Evolutionary conservation across 2,329 filamentous ascomycete species (phyloP).

Genomic region (Colletotrichum sp.): DNA sequence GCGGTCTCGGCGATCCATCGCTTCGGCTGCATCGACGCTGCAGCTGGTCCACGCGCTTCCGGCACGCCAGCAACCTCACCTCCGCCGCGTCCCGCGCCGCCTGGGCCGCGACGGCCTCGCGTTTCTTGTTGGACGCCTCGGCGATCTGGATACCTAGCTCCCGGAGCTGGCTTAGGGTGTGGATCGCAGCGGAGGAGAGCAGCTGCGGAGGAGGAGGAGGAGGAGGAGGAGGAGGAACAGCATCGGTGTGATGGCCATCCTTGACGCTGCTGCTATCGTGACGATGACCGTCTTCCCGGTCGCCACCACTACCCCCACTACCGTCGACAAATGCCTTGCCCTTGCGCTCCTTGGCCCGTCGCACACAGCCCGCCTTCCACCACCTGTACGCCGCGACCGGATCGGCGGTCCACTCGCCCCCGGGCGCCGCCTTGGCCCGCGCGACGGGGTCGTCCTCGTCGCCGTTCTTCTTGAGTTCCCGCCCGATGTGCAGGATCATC

Average conservation of each 20-base stretch:
- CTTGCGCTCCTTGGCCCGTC: neutral
- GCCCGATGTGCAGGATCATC: neutral
- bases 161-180: neutral
- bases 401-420: neutral
- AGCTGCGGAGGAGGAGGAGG: neutral
- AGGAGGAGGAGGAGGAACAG: neutral
- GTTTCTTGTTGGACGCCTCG: neutral
- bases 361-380: neutral
- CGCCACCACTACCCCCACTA: neutral
- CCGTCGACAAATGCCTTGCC: neutral
- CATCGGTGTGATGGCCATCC: neutral
- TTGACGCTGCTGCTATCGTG: neutral
- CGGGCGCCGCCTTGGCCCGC: neutral
- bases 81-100: neutral
- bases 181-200: neutral
- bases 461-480: neutral
- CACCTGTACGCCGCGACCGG: neutral
- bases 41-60: neutral
- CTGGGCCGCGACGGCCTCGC: neutral
- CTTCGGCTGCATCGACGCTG: neutral
- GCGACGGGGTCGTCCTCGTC: neutral
- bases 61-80: neutral
- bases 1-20: neutral
- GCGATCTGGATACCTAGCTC: neutral
- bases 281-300: neutral